These are phyloP conservation scores for Saccharomycopsis sp. DNA, from an alignment of 805 yeast genomes.

Conservation along the genomic window DNA sequence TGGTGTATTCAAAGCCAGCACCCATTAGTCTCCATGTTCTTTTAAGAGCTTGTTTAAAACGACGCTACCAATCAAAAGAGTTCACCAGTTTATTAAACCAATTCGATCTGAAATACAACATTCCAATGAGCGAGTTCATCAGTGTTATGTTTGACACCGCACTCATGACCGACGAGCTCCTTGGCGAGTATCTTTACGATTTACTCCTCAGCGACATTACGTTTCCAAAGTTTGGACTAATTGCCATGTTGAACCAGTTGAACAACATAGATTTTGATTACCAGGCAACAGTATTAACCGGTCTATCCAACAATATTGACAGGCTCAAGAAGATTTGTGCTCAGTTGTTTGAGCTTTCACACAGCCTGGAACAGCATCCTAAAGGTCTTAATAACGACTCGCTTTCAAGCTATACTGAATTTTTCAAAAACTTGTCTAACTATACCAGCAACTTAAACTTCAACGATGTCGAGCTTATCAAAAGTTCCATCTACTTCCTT, in stretches of 20 bases:
- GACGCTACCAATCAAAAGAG: slow-evolving; percentile 3
- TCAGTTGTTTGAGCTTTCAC: background rate
- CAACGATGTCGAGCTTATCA: slow-evolving; percentile 6
- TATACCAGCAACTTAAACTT: background rate
- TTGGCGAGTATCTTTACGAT: slow-evolving; percentile 6
- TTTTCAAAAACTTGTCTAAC: background rate
- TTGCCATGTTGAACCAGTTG: background rate
- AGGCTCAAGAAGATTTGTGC: background rate
- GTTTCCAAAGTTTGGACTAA: slow-evolving; percentile 6
- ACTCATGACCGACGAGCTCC: background rate
- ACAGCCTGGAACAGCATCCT: background rate
- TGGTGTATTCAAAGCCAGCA: background rate
- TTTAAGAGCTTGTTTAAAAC: slow-evolving; percentile 5
- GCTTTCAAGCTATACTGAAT: background rate
- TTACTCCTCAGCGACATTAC: background rate
- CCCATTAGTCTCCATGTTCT: slow-evolving; percentile 5
- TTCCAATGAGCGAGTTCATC: slow-evolving; percentile 2
- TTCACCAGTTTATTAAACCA: slow-evolving; percentile 5
- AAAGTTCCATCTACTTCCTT: slow-evolving; percentile 1
- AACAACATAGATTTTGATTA: background rate
- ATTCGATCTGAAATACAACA: slow-evolving; percentile 5
- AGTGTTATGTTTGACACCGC: background rate
- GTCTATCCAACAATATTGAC: background rate
- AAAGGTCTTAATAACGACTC: background rate
- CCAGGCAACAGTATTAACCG: background rate